Conservation (phyloP, 2,329 filamentous ascomycete species). For the Aspergillus fumigatus region DNA sequence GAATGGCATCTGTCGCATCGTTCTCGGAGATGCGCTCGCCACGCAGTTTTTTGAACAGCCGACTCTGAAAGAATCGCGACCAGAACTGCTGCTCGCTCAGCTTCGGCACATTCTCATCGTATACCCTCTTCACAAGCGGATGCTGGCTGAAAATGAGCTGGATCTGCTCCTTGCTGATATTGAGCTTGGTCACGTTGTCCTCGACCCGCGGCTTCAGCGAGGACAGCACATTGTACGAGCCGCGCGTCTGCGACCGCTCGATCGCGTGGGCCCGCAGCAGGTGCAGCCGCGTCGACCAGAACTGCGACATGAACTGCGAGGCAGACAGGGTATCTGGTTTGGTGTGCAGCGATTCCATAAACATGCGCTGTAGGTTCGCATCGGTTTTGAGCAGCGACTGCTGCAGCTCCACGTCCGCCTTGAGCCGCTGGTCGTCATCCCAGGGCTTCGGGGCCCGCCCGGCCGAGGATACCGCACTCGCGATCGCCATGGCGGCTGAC, state of each 20-base stretch:
- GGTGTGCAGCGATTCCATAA: slow-evolving; percentile 75
- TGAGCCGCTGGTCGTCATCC: slow-evolving; percentile 77
- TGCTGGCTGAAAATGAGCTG: slow-evolving; percentile 91
- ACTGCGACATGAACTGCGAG: slow-evolving; percentile 80
- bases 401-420: slow-evolving; percentile 75
- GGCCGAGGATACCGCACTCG: slow-evolving; percentile 59
- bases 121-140: slow-evolving; percentile 81
- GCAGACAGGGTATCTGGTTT: slow-evolving; percentile 81
- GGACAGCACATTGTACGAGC: slow-evolving; percentile 89
- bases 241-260: slow-evolving; percentile 78
- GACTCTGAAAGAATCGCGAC: slow-evolving; percentile 89
- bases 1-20: slow-evolving; percentile 70
- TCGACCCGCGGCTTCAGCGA: slow-evolving; percentile 77
- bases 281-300: slow-evolving; percentile 87
- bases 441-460: slow-evolving; percentile 53
- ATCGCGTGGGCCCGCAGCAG: slow-evolving; percentile 86
- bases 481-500: slow-evolving; percentile 72
- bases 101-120: slow-evolving; percentile 87
- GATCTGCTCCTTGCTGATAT: slow-evolving; percentile 86
- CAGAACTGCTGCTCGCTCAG: slow-evolving; percentile 79
- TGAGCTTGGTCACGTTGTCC: slow-evolving; percentile 70
- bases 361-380: slow-evolving; percentile 70
- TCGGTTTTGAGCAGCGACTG: slow-evolving; percentile 83
- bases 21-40: slow-evolving; percentile 79
- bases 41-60: slow-evolving; percentile 83